phyloP scores from a whole-genome alignment of 2,329 filamentous ascomycete species.

The Microcyclosporella mali region DNA sequence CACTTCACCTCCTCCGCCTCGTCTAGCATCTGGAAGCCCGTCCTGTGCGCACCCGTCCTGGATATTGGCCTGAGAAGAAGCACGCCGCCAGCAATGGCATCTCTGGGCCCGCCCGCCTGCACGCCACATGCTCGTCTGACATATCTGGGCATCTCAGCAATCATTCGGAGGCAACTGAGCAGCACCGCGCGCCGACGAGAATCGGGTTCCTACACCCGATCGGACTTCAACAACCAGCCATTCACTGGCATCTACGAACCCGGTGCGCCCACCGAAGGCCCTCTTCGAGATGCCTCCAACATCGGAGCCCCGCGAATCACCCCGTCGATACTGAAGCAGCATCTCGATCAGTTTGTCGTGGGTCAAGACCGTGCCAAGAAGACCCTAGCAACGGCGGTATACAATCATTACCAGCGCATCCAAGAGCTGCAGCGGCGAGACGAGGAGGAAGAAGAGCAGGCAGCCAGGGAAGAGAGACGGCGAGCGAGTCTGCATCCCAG shows the following conservation, averaged over 20 bases:
- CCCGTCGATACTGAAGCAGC: conserved; percentile 68
- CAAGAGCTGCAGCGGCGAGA: conserved; percentile 68
- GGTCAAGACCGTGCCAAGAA: conserved; percentile 94
- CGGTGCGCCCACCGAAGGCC: conserved; percentile 55
- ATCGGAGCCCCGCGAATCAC: conserved; percentile 55
- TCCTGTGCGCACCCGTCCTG: neutral
- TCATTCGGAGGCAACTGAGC: conserved; percentile 30
- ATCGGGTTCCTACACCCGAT: conserved; percentile 49
- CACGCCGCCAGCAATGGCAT: conserved; percentile 10
- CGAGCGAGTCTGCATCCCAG: conserved; percentile 55
- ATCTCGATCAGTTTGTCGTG: conserved; percentile 92
- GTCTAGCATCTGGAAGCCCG: neutral
- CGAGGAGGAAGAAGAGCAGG: conserved; percentile 68
- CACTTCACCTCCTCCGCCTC: too few relatives aligned
- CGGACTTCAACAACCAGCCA: conserved; percentile 58
- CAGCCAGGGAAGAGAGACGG: conserved; percentile 64
- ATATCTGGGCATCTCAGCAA: conserved; percentile 35
- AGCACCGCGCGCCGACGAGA: conserved; percentile 30
- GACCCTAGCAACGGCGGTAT: conserved; percentile 84
- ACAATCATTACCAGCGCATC: conserved; percentile 91
- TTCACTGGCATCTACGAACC: conserved; percentile 60
- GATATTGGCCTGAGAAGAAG: neutral
- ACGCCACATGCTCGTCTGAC: conserved; percentile 38
- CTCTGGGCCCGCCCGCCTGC: conserved; percentile 10
- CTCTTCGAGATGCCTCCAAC: conserved; percentile 53